Conservation (phyloP, 352 stramenopile species). For the Globisporangium barbulae region DNA sequence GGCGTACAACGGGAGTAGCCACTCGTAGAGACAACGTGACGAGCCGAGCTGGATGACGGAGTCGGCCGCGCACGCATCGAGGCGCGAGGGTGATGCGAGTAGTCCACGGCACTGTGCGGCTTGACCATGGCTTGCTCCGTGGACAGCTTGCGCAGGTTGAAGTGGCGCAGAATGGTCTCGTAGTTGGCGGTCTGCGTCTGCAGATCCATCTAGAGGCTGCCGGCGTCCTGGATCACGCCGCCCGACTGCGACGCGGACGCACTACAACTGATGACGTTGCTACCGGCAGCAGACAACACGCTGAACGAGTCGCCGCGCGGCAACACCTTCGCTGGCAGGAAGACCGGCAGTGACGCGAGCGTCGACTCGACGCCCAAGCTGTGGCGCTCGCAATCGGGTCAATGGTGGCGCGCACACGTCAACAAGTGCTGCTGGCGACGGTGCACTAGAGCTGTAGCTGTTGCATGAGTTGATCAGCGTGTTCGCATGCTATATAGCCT, state of each 20-base stretch:
- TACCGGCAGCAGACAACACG: background rate
- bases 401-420: background rate
- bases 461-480: background rate
- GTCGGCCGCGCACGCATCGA: background rate
- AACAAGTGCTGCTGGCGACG: background rate
- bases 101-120: background rate
- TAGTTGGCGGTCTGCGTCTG: conserved; percentile 13
- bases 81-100: background rate
- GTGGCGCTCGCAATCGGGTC: background rate
- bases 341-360: background rate
- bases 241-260: background rate
- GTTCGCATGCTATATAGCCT: background rate
- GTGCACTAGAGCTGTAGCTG: background rate
- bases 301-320: conserved; percentile 5
- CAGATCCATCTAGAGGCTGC: conserved; percentile 3
- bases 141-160: conserved; percentile 8
- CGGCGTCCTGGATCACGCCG: background rate
- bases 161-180: conserved; percentile 13
- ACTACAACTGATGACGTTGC: background rate
- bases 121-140: background rate
- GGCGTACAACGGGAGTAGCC: background rate
- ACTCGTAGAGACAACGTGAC: background rate
- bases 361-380: conserved; percentile 5
- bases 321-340: conserved; percentile 1
- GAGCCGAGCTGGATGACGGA: background rate